Conservation (phyloP, 2,329 filamentous ascomycete genomes). For the Magnaporthiopsis poae region DNA sequence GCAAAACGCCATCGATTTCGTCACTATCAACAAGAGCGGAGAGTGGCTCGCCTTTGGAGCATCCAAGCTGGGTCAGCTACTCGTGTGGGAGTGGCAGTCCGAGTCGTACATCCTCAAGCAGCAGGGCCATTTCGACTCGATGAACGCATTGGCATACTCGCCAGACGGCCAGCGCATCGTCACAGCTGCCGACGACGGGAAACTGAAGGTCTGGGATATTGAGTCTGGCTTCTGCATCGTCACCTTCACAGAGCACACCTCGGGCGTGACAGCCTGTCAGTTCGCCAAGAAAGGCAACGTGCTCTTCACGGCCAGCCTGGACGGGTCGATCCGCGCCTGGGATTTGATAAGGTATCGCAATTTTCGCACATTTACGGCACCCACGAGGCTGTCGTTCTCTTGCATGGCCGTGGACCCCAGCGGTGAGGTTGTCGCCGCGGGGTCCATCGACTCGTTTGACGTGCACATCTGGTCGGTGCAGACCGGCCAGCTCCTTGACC, state of each 20-base stretch:
- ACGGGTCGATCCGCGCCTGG: constrained; percentile 91
- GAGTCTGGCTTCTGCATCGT: constrained; percentile 95
- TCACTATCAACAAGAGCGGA: constrained; percentile 85
- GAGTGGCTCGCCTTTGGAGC: constrained; percentile 97
- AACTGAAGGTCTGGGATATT: constrained; percentile 97
- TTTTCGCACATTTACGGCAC: constrained; percentile 93
- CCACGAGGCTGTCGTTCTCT: constrained; percentile 81
- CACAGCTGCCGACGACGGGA: constrained; percentile 90
- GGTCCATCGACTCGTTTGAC: constrained; percentile 90
- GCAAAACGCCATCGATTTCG: constrained; percentile 89
- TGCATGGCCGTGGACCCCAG: constrained; percentile 94
- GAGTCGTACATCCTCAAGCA: constrained; percentile 98
- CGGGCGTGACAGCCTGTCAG: constrained; percentile 85
- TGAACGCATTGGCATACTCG: constrained; percentile 87
- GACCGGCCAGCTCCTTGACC: constrained; percentile 87
- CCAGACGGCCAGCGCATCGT: constrained; percentile 88
- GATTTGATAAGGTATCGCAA: constrained; percentile 92
- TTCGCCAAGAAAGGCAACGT: constrained; percentile 94
- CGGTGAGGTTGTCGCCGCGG: constrained; percentile 89
- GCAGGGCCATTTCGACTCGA: constrained; percentile 90
- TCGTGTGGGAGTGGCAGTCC: constrained; percentile 99
- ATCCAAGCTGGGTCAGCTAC: constrained; percentile 84
- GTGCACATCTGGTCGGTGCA: constrained; percentile 98
- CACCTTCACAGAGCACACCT: constrained; percentile 93
- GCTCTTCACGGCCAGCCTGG: constrained; percentile 86